Evolutionary conservation across 352 stramenopile genomes (phyloP).

Genomic region (Phytopythium aichiense): DNA sequence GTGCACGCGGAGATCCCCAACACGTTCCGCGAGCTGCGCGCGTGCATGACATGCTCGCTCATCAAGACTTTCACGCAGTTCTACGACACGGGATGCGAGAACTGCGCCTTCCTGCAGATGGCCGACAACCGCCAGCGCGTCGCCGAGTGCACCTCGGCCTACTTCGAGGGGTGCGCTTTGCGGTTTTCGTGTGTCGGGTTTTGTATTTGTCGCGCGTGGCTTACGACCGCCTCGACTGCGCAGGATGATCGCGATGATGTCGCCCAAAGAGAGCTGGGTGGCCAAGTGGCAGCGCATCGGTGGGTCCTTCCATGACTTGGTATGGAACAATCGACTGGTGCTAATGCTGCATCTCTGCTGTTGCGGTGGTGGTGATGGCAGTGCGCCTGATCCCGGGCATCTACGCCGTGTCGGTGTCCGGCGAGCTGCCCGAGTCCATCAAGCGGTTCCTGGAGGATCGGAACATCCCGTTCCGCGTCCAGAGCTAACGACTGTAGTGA

Average conservation of each 20-base stretch:
- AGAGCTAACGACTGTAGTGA: constrained; percentile 28
- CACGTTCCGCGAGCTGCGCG: constrained; percentile 83
- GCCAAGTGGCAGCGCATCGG: constrained; percentile 88
- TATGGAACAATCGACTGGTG: neutral
- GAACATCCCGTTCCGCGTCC: constrained; percentile 83
- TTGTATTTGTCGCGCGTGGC: no score
- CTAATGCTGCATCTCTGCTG: neutral
- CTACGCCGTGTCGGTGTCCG: constrained; percentile 85
- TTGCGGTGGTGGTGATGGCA: constrained; percentile 11
- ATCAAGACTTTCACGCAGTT: constrained; percentile 90
- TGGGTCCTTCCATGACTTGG: constrained; percentile 14
- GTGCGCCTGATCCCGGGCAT: constrained; percentile 79
- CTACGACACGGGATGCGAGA: constrained; percentile 88
- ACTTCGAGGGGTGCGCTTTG: constrained; percentile 81
- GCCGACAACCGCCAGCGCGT: constrained; percentile 87
- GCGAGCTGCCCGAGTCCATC: constrained; percentile 83
- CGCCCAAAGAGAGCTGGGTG: constrained; percentile 87
- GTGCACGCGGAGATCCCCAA: constrained; percentile 86
- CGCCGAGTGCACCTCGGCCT: constrained; percentile 84
- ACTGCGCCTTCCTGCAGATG: constrained; percentile 88
- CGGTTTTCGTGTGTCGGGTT: no score
- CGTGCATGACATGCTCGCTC: constrained; percentile 87
- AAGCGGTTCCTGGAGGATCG: constrained; percentile 85
- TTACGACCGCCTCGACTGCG: neutral
- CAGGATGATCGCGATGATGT: constrained; percentile 90